A percentile compares a stretch with the other conserved stretches of the same genome.
Conservation (phyloP, 257 asterid genomes). For the Penstemon newberryi region DNA sequence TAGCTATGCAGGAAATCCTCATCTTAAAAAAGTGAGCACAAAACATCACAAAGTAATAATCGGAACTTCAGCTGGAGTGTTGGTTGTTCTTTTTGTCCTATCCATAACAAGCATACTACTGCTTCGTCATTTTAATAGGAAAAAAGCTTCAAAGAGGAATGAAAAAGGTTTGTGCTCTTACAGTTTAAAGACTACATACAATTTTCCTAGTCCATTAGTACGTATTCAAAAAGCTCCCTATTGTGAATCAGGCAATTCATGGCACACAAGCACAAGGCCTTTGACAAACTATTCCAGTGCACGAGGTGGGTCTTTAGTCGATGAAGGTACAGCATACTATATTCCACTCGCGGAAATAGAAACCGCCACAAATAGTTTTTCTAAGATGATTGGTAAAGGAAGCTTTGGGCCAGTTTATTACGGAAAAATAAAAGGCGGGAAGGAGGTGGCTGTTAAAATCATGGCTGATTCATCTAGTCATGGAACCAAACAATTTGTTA, state of each 20-base stretch:
- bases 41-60: conserved; percentile 45
- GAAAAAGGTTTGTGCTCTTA: conserved; percentile 42
- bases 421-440: conserved; percentile 86
- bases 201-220: conserved; percentile 12
- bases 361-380: conserved; percentile 70
- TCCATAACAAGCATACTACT: conserved; percentile 51
- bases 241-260: conserved; percentile 51
- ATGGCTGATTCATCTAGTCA: conserved; percentile 97
- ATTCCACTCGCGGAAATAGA: conserved; percentile 72
- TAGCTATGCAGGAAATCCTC: conserved; percentile 82
- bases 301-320: conserved; percentile 79
- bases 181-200: neutral
- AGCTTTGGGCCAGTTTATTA: conserved; percentile 95
- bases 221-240: conserved; percentile 2
- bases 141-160: conserved; percentile 37
- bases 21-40: conserved; percentile 47
- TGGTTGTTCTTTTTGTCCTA: conserved; percentile 58
- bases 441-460: conserved; percentile 89
- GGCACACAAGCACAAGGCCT: conserved; percentile 56
- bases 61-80: conserved; percentile 56
- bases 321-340: conserved; percentile 89
- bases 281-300: conserved; percentile 46
- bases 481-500: conserved; percentile 80
- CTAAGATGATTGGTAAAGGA: conserved; percentile 86
- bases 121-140: conserved; percentile 49